Percentiles rank a stretch among this genome's conserved stretches.
phyloP scores from a whole-genome alignment of 1,284 basidiomycete species.

The Ustilago hordei region DNA sequence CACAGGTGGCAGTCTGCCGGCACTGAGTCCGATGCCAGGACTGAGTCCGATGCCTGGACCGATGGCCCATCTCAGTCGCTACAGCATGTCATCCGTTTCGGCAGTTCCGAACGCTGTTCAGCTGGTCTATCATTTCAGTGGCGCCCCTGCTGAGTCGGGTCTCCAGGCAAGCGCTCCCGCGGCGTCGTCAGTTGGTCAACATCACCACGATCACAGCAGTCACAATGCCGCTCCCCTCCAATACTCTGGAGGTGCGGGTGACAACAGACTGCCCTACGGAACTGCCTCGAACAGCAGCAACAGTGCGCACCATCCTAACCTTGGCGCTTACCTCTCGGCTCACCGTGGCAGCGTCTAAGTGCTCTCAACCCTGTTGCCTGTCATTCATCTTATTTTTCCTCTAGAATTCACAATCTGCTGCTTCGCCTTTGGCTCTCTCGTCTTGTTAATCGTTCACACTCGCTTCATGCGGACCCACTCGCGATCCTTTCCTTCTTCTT shows the following conservation, averaged over 20 bases:
- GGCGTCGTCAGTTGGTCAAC: constrained; percentile 4
- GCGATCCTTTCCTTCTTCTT: neutral
- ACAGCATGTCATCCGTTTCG: constrained; percentile 48
- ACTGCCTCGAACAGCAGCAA: constrained; percentile 6
- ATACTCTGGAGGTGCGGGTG: constrained; percentile 12
- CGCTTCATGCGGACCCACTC: neutral
- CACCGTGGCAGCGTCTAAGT: constrained; percentile 53
- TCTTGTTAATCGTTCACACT: constrained; percentile 1
- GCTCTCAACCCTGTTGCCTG: neutral
- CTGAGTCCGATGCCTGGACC: constrained; percentile 22
- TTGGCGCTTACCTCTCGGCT: constrained; percentile 57
- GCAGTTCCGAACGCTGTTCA: constrained; percentile 9
- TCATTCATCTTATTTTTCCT: neutral
- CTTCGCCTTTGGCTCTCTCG: neutral
- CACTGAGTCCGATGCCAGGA: constrained; percentile 24
- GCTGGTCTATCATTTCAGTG: constrained; percentile 22
- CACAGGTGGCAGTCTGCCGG: constrained; percentile 15
- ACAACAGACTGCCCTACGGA: constrained; percentile 17
- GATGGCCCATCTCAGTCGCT: constrained; percentile 33
- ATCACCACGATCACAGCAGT: constrained; percentile 12
- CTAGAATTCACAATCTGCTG: neutral
- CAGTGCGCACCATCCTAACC: constrained; percentile 19
- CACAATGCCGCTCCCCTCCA: constrained; percentile 24
- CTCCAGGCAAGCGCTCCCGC: neutral
- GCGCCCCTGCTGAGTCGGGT: constrained; percentile 10